Evolutionary conservation across 345 rosid species (phyloP), one percentile per base, ranked within the genome.

Genomic region (Syzygium grande): DNA sequence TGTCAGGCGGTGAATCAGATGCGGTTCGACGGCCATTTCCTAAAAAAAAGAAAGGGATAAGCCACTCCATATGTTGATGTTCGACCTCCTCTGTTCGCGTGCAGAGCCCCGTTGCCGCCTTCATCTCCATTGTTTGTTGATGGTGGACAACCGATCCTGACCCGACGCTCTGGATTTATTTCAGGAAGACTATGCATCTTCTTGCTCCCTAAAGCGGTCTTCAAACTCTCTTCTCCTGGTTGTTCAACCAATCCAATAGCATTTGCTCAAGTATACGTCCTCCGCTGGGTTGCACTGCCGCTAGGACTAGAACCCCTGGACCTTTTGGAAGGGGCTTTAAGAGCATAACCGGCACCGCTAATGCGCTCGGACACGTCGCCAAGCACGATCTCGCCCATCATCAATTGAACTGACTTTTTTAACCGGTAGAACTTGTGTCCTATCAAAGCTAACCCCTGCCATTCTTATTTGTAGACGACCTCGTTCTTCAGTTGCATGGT

Each of bases 321-420:
- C 14, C 80, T 34, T 68, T 17, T 9, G 43, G 78, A 65, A 8
- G 78, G 80, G 78, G 80, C 80, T 10, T 58, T 2, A 9, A 34
- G 80, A 2, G 7, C 80, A 38, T 21, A 73, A 19, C 25, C 0
- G 14, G 14, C 6, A 6, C 23, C 12, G 0, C 2, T 2, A 5
- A 9, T 2, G 38, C 14, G 10, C 27, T 11, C 25, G 21, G 1
- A 1, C 49, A 19, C 6, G 7, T 38, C 41, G 8, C 27, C 73
- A 2, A 73, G 49, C 49, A 73, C 4, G 83, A 38, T 38, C 49
- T 38, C 23, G 13, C 13, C 19, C 0, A 11, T 38, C 49, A 73
- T 19, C 8, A 0, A 19, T 0, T 25, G 80, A 73, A 25, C 14
- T 14, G 25, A 4, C 49, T 34, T 73, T 43, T 3, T 19, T 34